Conservation (phyloP, 371 early-diverging fungal genomes). For the Mortierella sp. region DNA sequence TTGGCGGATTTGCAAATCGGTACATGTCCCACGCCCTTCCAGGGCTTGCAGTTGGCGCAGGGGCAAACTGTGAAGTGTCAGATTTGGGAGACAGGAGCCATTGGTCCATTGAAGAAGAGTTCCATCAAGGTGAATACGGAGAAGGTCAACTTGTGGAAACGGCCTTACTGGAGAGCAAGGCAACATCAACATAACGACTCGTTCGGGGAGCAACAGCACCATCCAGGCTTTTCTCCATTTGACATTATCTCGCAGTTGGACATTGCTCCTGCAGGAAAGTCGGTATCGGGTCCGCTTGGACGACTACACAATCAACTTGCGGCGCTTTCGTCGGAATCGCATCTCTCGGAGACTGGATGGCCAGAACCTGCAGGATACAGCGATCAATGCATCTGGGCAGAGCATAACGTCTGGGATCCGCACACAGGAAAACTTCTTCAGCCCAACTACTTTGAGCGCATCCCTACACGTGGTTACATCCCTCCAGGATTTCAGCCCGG, state of each 20-base stretch:
- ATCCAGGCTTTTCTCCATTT: conserved; percentile 46
- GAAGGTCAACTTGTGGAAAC: conserved; percentile 56
- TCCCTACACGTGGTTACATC: conserved; percentile 54
- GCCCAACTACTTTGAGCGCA: conserved; percentile 69
- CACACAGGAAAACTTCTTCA: conserved; percentile 32
- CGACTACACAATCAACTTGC: background rate
- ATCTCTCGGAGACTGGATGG: conserved; percentile 58
- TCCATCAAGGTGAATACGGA: conserved; percentile 72
- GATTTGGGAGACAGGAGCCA: conserved; percentile 63
- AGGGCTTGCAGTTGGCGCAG: conserved; percentile 75
- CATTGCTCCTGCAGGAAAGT: conserved; percentile 46
- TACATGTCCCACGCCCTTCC: conserved; percentile 74
- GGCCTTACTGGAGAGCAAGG: conserved; percentile 36
- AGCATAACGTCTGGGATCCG: conserved; percentile 80
- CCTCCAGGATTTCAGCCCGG: conserved; percentile 52
- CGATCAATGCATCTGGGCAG: conserved; percentile 74
- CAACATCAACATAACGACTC: background rate
- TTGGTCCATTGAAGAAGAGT: conserved; percentile 66
- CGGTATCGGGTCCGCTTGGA: background rate
- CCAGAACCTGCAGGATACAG: conserved; percentile 49
- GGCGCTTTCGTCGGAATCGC: conserved; percentile 56
- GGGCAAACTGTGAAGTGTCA: conserved; percentile 63
- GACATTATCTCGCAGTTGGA: conserved; percentile 72
- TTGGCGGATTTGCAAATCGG: conserved; percentile 73
- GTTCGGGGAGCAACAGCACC: conserved; percentile 1